phyloP scores from a whole-genome alignment of 2,329 filamentous ascomycete genomes.

The Aspergillus spinulosporus region DNA sequence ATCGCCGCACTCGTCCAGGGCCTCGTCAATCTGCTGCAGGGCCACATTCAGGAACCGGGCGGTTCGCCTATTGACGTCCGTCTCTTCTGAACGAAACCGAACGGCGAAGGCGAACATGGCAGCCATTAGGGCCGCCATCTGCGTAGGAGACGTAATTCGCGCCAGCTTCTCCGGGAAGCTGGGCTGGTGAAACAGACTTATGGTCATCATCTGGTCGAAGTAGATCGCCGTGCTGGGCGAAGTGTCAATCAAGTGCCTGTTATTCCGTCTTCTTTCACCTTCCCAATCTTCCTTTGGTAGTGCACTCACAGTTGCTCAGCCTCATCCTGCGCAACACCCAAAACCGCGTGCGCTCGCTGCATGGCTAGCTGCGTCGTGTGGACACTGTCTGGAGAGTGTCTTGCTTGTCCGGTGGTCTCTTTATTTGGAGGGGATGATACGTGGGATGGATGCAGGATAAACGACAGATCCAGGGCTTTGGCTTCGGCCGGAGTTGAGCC shows the following conservation, averaged over 20 bases:
- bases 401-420: too few relatives aligned
- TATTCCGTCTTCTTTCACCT: too few relatives aligned
- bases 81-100: neutral
- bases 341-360: too few relatives aligned
- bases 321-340: too few relatives aligned
- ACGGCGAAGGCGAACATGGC: neutral
- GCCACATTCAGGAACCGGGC: neutral
- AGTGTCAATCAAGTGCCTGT: too few relatives aligned
- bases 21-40: neutral
- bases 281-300: too few relatives aligned
- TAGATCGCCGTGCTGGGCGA: neutral
- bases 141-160: neutral
- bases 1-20: neutral
- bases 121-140: neutral
- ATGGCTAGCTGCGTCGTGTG: too few relatives aligned
- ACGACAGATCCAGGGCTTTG: conserved; percentile 19
- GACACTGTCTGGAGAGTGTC: neutral
- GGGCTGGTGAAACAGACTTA: conserved; percentile 35
- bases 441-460: conserved; percentile 30
- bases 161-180: conserved; percentile 27
- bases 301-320: too few relatives aligned
- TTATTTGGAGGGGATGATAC: conserved; percentile 16
- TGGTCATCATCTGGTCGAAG: conserved; percentile 35
- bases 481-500: too few relatives aligned
- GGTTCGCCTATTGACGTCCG: neutral